Evolutionary conservation across 345 rosid species (phyloP).

Genomic region (Erucastrum elatum): DNA sequence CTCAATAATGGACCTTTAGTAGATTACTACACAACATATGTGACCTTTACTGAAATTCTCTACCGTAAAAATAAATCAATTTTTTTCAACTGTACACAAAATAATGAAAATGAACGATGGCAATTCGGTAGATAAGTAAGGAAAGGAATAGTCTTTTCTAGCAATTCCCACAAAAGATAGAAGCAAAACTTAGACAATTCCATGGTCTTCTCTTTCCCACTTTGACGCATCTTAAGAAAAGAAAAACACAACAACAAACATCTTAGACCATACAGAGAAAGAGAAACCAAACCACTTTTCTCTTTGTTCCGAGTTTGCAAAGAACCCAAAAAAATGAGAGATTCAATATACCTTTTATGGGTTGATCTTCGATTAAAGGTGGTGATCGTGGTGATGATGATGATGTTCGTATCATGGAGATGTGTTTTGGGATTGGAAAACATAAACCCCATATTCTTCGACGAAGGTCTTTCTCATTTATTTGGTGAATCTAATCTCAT

Average conservation of each 20-base stretch:
- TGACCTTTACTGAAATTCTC: background rate
- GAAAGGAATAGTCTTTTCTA: background rate
- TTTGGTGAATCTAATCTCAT: conserved; percentile 80
- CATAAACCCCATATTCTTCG: conserved; percentile 48
- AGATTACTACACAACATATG: background rate
- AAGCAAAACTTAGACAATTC: conserved; percentile 30
- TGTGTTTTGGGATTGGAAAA: conserved; percentile 33
- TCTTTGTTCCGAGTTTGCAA: background rate
- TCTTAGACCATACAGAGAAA: conserved; percentile 27
- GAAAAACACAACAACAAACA: conserved; percentile 14
- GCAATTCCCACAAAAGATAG: background rate
- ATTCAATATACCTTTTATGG: conserved; percentile 9
- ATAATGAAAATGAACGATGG: background rate
- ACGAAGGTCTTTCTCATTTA: conserved; percentile 77
- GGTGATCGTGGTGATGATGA: background rate
- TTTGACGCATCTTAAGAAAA: conserved; percentile 35
- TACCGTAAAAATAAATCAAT: background rate
- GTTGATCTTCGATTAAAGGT: background rate
- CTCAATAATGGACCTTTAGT: background rate
- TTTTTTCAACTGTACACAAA: background rate
- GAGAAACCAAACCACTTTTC: conserved; percentile 1
- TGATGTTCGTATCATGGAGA: conserved; percentile 3
- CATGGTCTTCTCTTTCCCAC: conserved; percentile 36
- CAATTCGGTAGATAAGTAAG: conserved; percentile 8
- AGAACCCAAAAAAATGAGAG: conserved; percentile 18